Conservation (phyloP, 2,329 filamentous ascomycete genomes). For the Curvularia sp. region DNA sequence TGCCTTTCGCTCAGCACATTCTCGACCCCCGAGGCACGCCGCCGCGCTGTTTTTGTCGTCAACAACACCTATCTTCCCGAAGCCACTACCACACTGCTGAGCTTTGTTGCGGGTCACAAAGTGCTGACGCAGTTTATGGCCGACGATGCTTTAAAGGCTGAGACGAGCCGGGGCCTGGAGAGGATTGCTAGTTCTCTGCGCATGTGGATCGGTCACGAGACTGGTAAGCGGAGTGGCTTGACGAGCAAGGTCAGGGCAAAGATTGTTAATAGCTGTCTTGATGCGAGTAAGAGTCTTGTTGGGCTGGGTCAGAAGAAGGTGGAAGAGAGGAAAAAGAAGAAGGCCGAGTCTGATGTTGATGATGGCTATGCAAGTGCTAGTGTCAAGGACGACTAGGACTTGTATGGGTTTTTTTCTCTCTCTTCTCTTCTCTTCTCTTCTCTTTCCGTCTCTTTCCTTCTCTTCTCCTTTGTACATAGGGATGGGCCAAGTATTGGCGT, state of each 20-base stretch:
- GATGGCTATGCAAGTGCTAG: slow-evolving; percentile 43
- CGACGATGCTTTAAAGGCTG: slow-evolving; percentile 40
- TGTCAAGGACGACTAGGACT: slow-evolving; percentile 33
- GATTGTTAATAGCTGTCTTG: slow-evolving; percentile 53
- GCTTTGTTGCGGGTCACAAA: slow-evolving; percentile 55
- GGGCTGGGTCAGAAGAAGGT: slow-evolving; percentile 33
- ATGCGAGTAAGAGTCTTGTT: slow-evolving; percentile 55
- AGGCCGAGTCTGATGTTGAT: slow-evolving; percentile 34
- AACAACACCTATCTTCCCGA: slow-evolving; percentile 52
- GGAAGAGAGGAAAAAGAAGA: slow-evolving; percentile 19
- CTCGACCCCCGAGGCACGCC: slow-evolving; percentile 44
- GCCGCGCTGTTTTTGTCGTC: slow-evolving; percentile 51
- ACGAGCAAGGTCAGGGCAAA: slow-evolving; percentile 47
- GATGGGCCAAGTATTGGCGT: background rate
- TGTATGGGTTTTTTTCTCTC: background rate
- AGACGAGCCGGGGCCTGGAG: slow-evolving; percentile 53
- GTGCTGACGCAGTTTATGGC: slow-evolving; percentile 51
- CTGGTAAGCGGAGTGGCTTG: slow-evolving; percentile 52
- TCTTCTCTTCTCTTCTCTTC: background rate
- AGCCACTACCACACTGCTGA: slow-evolving; percentile 54
- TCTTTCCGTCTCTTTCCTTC: background rate
- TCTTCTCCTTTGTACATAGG: background rate
- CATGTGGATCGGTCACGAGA: slow-evolving; percentile 57
- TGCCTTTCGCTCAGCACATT: slow-evolving; percentile 61
- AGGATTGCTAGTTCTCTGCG: slow-evolving; percentile 54